phyloP scores from a whole-genome alignment of 441 rosid species.

The Erodium moschatum region DNA sequence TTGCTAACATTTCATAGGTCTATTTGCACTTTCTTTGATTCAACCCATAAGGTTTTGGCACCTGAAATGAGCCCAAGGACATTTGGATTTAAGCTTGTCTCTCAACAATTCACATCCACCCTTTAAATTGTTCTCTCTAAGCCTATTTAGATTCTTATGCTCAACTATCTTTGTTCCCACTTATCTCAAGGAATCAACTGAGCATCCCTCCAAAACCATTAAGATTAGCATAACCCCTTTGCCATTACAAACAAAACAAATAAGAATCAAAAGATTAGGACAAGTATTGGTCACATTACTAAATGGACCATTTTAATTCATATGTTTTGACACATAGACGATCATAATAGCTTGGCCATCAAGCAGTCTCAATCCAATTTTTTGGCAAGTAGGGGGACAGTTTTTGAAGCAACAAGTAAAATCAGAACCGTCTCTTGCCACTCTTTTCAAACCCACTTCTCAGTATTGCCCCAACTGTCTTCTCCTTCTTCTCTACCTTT shows the following conservation, averaged over 20 bases:
- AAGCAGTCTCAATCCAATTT: too few species aligned
- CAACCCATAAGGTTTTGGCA: neutral
- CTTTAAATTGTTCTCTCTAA: neutral
- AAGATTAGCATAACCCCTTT: neutral
- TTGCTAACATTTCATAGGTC: too few species aligned
- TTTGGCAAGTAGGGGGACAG: slow-evolving; percentile 29
- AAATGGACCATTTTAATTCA: too few species aligned
- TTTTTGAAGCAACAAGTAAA: slow-evolving; percentile 18
- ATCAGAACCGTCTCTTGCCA: slow-evolving; percentile 21
- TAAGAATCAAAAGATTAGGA: neutral
- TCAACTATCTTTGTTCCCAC: slow-evolving; percentile 1
- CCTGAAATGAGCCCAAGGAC: neutral
- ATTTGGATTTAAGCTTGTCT: neutral
- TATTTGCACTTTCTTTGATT: neutral
- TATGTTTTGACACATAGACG: neutral
- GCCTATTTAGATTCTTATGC: neutral
- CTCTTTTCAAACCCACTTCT: slow-evolving; percentile 46
- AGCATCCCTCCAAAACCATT: neutral
- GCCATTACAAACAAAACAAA: neutral
- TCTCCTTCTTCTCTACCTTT: slow-evolving; percentile 1
- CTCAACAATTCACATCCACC: neutral
- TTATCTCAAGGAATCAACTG: neutral
- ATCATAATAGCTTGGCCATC: too few species aligned
- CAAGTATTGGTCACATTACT: neutral
- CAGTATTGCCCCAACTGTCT: slow-evolving; percentile 24